phyloP scores from a whole-genome alignment of 2,329 filamentous ascomycete genomes.

The Scorias spongiosa region DNA sequence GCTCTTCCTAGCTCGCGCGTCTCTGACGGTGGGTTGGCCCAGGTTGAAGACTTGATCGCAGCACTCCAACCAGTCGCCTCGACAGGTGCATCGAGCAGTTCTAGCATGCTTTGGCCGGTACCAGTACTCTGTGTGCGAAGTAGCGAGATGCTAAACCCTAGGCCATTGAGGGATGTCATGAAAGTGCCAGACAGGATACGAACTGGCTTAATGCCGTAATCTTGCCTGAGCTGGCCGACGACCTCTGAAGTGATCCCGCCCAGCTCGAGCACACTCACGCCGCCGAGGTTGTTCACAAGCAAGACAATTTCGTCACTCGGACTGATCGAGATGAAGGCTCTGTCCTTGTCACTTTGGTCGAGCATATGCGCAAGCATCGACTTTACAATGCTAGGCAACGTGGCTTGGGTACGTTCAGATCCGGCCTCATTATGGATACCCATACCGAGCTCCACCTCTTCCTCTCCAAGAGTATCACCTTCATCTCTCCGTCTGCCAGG shows the following conservation, averaged over 20 bases:
- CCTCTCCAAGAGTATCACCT: constrained; percentile 42
- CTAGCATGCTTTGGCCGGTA: constrained; percentile 46
- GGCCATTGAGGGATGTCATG: constrained; percentile 57
- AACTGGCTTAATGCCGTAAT: constrained; percentile 45
- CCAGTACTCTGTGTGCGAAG: constrained; percentile 48
- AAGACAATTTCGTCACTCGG: constrained; percentile 49
- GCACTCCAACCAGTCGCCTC: constrained; percentile 54
- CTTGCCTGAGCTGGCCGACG: constrained; percentile 41
- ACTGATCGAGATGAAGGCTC: constrained; percentile 52
- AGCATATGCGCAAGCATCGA: constrained; percentile 52
- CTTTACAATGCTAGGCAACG: constrained; percentile 30
- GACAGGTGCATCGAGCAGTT: constrained; percentile 51
- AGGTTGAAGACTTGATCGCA: constrained; percentile 42
- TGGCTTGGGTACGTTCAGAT: constrained; percentile 25
- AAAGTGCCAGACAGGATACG: constrained; percentile 51
- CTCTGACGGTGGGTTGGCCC: constrained; percentile 30
- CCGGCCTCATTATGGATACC: constrained; percentile 51
- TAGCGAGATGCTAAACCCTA: constrained; percentile 56
- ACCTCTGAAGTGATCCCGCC: constrained; percentile 58
- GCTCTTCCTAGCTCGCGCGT: constrained; percentile 22
- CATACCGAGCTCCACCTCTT: constrained; percentile 55
- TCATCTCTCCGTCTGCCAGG: constrained; percentile 52
- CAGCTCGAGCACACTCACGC: constrained; percentile 56
- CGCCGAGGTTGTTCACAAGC: constrained; percentile 61
- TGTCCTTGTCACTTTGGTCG: constrained; percentile 47